These are phyloP conservation scores for Aureobasidium sp. DNA, from an alignment of 2,329 filamentous ascomycete genomes.

Conservation along the genomic window DNA sequence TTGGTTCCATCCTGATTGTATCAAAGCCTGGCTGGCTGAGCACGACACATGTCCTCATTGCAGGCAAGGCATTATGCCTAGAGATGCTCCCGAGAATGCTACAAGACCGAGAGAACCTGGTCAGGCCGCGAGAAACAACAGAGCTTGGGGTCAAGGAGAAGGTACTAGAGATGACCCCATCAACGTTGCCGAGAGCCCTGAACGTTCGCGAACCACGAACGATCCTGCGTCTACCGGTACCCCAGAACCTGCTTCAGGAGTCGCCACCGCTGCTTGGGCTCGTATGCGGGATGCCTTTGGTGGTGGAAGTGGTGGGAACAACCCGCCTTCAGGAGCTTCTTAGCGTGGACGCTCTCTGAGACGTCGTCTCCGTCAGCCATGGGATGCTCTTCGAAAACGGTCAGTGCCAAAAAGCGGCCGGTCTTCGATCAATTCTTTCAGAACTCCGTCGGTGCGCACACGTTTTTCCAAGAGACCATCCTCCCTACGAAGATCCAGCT, in stretches of 20 bases:
- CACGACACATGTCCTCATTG: constrained; percentile 95
- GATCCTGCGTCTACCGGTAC: background rate
- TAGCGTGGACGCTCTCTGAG: constrained; percentile 12
- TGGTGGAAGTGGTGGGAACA: constrained; percentile 17
- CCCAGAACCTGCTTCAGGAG: constrained; percentile 22
- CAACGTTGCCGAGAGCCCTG: constrained; percentile 26
- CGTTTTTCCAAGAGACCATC: background rate
- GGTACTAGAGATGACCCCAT: constrained; percentile 27
- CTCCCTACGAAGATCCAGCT: background rate
- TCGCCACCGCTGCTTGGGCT: constrained; percentile 28
- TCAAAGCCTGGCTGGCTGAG: constrained; percentile 84
- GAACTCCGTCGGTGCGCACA: background rate
- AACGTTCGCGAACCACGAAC: constrained; percentile 16
- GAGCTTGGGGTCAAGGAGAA: constrained; percentile 26
- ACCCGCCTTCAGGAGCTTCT: constrained; percentile 11
- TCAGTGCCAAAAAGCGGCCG: background rate
- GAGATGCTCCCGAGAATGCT: constrained; percentile 27
- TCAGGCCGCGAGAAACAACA: constrained; percentile 34
- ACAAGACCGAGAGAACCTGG: constrained; percentile 29
- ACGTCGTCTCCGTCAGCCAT: background rate
- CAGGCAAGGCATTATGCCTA: constrained; percentile 59
- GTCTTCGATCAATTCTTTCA: background rate
- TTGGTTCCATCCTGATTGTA: constrained; percentile 91
- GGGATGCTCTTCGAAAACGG: background rate
- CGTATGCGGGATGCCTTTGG: constrained; percentile 39